Conservation (phyloP, 2,329 filamentous ascomycete species). For the Domatiomyces catenatus region DNA sequence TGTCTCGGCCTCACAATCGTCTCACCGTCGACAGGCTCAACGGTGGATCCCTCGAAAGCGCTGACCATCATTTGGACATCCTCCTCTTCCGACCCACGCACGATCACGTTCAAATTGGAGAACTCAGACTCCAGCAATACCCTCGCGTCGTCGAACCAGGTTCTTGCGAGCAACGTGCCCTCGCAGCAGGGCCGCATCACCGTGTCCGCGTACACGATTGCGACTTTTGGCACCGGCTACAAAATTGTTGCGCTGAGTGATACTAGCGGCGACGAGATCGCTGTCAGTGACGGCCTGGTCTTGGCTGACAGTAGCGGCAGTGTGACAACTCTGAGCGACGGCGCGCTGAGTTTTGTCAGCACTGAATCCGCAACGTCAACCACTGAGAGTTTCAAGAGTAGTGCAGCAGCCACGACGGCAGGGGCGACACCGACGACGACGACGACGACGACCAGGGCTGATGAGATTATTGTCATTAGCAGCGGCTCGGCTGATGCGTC, state of each 20-base stretch:
- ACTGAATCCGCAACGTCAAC: not conserved
- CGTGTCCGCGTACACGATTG: slow-evolving; percentile 5
- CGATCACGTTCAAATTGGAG: slow-evolving; percentile 29
- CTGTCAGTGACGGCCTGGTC: not conserved
- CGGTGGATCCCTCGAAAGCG: slow-evolving; percentile 12
- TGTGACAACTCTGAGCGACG: slow-evolving; percentile 1
- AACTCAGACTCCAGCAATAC: slow-evolving; percentile 20
- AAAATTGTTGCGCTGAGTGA: slow-evolving; percentile 1
- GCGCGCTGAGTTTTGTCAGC: slow-evolving; percentile 3
- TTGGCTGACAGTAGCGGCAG: not conserved
- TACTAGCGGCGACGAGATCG: slow-evolving; percentile 1
- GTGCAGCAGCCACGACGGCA: not conserved
- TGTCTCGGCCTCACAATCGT: slow-evolving; percentile 6
- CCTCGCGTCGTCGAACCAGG: not conserved
- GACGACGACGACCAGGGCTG: slow-evolving; percentile 1
- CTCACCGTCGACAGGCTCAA: slow-evolving; percentile 5
- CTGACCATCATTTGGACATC: slow-evolving; percentile 11
- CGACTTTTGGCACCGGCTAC: slow-evolving; percentile 3
- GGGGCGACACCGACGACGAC: not conserved
- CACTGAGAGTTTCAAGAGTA: not conserved
- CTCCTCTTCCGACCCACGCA: slow-evolving; percentile 23
- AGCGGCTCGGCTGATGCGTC: not conserved
- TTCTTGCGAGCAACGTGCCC: slow-evolving; percentile 5
- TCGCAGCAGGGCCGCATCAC: slow-evolving; percentile 4
- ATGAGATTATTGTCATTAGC: slow-evolving; percentile 3